phyloP scores from a whole-genome alignment of 2,329 filamentous ascomycete species.

The Penicillium freii region DNA sequence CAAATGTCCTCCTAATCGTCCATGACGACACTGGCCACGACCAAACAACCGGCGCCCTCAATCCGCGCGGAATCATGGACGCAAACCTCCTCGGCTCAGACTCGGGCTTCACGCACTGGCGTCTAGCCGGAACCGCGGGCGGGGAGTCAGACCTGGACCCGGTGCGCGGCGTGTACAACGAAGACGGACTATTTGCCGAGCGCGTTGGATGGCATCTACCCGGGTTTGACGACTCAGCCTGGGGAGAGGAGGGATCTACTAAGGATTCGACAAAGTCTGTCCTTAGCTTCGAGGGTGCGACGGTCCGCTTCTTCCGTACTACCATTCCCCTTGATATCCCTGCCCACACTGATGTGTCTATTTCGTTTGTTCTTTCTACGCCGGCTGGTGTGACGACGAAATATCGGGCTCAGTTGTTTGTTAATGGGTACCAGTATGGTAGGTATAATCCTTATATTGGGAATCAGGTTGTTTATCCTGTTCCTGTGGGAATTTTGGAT shows the following conservation, averaged over 20 bases:
- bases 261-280: conserved; percentile 27
- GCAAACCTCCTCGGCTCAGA: conserved; percentile 49
- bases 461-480: conserved; percentile 59
- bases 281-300: conserved; percentile 49
- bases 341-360: conserved; percentile 53
- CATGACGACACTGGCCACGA: conserved; percentile 52
- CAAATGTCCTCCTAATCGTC: conserved; percentile 60
- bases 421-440: conserved; percentile 66
- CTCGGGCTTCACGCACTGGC: conserved; percentile 55
- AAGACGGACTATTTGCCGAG: conserved; percentile 59
- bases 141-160: conserved; percentile 55
- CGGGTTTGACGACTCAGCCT: conserved; percentile 51
- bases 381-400: conserved; percentile 38
- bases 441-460: conserved; percentile 61
- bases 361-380: conserved; percentile 55
- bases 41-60: conserved; percentile 29
- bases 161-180: conserved; percentile 55
- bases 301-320: conserved; percentile 58
- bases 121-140: conserved; percentile 57
- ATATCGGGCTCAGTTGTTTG: conserved; percentile 57
- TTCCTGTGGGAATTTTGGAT: conserved; percentile 59
- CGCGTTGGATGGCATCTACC: conserved; percentile 60
- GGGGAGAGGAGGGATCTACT: conserved; percentile 36
- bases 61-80: conserved; percentile 42
- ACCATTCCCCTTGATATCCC: conserved; percentile 53